Conservation (phyloP, 345 rosid species). For the Corymbia maculata region DNA sequence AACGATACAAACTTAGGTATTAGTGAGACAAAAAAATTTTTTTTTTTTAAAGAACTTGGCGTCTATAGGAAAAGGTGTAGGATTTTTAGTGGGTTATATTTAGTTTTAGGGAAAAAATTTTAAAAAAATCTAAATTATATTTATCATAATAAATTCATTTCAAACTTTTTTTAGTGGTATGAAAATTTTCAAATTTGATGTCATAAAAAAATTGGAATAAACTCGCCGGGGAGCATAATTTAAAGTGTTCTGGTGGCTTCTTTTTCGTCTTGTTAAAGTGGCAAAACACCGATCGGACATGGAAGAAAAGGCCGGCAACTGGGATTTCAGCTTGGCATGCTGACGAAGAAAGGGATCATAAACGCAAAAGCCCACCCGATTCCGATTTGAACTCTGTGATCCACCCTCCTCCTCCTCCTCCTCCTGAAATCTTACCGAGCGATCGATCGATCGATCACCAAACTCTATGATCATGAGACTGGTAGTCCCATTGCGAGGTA, state of each 20-base stretch:
- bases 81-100: no score
- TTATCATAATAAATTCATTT: no score
- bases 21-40: no score
- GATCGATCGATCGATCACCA: background rate
- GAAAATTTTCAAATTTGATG: no score
- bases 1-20: no score
- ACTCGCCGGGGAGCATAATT: background rate
- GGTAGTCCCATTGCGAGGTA: conserved; percentile 74
- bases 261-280: background rate
- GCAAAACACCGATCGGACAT: background rate
- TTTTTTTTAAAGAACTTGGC: no score
- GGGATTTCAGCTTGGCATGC: background rate
- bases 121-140: no score
- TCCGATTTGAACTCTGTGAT: background rate
- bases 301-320: background rate
- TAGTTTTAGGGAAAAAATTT: no score
- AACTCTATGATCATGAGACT: conserved; percentile 42
- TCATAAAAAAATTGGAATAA: no score
- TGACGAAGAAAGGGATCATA: background rate
- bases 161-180: no score
- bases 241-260: background rate
- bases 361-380: background rate
- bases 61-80: no score
- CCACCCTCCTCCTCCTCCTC: background rate
- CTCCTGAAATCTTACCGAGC: background rate